Evolutionary conservation across 2,329 filamentous ascomycete genomes (phyloP), one percentile per base, ranked within the genome.

Genomic region (Fusarium tricinctum): DNA sequence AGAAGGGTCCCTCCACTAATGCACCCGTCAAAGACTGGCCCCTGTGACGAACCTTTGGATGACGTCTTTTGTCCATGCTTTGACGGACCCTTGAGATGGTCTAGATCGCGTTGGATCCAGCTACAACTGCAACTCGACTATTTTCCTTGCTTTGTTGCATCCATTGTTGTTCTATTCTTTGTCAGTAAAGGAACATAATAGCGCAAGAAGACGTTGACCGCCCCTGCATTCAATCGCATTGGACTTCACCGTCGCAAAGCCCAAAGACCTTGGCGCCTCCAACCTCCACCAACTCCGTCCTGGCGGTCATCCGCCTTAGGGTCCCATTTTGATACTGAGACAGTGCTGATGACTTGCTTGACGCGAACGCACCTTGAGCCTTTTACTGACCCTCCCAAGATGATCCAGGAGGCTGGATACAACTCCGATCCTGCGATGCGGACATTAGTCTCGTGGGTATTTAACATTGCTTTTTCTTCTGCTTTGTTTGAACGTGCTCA

Each of bases 341-440:
- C 60, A 69, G 52, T 57, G 51, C 50, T 62, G 57, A 62, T 69
- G 66, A 66, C 65, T 63, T 61, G 60, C 60, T 53, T 65, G 50
- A 60, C 44, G 54, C 33, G 35, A 59, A 42, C 23, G 22, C 35
- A 32, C 33, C 43, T 17, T 26, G 42, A 42, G 44, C 39, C 32
- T 35, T 58, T 66, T 26, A 44, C 59, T 46, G 53, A 53, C 30
- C 48, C 58, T 53, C 56, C 47, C 40, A 26, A 42, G 30, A 39
- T 42, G 50, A 53, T 42, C 57, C 47, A 59, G 59, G 17, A 57
- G 40, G 8, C 35, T 51, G 51, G 56, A 33, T 53, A 28, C 19
- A 42, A n/a, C 45, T 53, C 63, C 55, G 61, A 61, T 40, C 40
- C 49, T 66, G 49, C 63, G 13, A 60, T 51, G 61, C 40, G 38